Evolutionary conservation across 202 grass and related monocot species (phyloP).

Genomic region (Miscanthus sacchariflorus): DNA sequence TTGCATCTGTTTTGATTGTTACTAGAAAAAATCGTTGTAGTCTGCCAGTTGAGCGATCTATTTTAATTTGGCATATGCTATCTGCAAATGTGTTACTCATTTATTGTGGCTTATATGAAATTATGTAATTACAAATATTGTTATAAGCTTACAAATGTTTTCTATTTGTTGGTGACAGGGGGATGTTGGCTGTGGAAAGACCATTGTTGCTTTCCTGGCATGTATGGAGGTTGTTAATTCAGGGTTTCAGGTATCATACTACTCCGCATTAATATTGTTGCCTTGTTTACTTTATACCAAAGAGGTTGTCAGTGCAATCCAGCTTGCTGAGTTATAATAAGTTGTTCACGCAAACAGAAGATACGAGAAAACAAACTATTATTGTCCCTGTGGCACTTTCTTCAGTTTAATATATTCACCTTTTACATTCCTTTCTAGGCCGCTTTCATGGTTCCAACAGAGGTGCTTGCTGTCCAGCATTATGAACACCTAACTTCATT

Average conservation of each 20-base stretch:
- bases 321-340: constrained; percentile 33
- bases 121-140: constrained; percentile 35
- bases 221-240: constrained; percentile 94
- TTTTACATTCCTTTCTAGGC: constrained; percentile 62
- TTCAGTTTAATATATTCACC: constrained; percentile 38
- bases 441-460: constrained; percentile 96
- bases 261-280: constrained; percentile 21
- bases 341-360: constrained; percentile 36
- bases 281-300: constrained; percentile 38
- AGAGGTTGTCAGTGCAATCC: constrained; percentile 14
- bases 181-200: constrained; percentile 98
- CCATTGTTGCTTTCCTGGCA: constrained; percentile 88
- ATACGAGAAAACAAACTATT: constrained; percentile 11
- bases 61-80: constrained; percentile 15
- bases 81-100: constrained; percentile 16
- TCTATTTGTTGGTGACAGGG: constrained; percentile 59
- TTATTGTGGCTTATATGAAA: constrained; percentile 7
- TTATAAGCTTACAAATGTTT: constrained; percentile 12
- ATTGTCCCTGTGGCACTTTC: constrained; percentile 27
- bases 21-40: not conserved
- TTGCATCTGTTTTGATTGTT: constrained; percentile 5
- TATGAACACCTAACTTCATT: constrained; percentile 80
- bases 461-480: constrained; percentile 88
- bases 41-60: constrained; percentile 23
- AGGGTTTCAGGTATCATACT: constrained; percentile 87